These are phyloP conservation scores for Pyrenochaeta sp. DNA, from an alignment of 2,329 filamentous ascomycete genomes.

Conservation along the genomic window DNA sequence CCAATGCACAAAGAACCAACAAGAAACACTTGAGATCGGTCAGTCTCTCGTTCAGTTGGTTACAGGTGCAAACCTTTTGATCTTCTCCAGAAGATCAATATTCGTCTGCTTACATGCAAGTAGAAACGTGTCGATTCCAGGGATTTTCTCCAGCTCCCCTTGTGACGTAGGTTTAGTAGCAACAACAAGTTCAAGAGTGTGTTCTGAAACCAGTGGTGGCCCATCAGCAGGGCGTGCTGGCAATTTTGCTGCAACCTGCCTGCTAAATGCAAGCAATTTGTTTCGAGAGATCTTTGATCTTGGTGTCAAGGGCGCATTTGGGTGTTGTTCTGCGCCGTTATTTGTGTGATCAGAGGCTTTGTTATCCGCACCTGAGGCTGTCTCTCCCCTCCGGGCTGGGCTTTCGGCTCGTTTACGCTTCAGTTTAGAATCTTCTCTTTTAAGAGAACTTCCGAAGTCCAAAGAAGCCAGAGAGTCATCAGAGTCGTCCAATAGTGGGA, in stretches of 20 bases:
- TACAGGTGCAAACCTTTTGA: conserved; percentile 32
- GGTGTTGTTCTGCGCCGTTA: no score
- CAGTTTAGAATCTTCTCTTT: conserved; percentile 12
- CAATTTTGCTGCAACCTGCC: conserved; percentile 25
- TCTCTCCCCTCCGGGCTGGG: conserved; percentile 7
- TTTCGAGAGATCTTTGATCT: conserved; percentile 28
- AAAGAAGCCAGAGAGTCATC: conserved; percentile 24
- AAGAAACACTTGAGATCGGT: no score
- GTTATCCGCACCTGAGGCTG: no score
- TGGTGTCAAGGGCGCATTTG: conserved; percentile 9
- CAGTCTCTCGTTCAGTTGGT: no score
- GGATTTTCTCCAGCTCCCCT: conserved; percentile 33
- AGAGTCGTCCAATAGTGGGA: conserved; percentile 5
- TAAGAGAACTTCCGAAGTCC: conserved; percentile 21
- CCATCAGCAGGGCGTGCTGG: conserved; percentile 4
- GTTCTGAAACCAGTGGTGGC: conserved; percentile 24
- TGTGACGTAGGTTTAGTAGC: conserved; percentile 22
- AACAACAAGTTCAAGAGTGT: conserved; percentile 32
- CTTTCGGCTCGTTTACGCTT: conserved; percentile 38
- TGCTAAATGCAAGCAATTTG: conserved; percentile 43
- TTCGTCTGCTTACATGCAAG: conserved; percentile 26
- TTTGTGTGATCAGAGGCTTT: no score
- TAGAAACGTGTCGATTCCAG: conserved; percentile 30
- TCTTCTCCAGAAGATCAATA: conserved; percentile 33
- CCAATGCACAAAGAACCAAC: no score